Evolutionary conservation across 306 rosid species (phyloP).

Genomic region (Begonia peltatifolia): DNA sequence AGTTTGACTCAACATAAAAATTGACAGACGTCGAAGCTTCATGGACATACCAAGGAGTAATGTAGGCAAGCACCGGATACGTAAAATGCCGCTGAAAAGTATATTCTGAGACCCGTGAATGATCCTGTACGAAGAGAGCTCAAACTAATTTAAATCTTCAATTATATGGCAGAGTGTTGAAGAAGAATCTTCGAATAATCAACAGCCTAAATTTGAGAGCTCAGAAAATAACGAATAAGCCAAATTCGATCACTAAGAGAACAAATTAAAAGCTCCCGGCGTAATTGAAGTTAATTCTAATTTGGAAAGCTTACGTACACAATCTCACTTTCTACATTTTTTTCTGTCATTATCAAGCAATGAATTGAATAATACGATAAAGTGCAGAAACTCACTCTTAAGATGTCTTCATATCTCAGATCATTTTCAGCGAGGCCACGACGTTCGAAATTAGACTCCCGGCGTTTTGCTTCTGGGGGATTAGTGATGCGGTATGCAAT

Average conservation of each 20-base stretch:
- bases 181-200: conserved; percentile 1
- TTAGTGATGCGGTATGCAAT: conserved; percentile 20
- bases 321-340: neutral
- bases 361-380: neutral
- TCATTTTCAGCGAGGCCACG: conserved; percentile 33
- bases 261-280: no score
- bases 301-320: no score
- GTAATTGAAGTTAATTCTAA: no score
- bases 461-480: no score
- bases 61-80: conserved; percentile 74
- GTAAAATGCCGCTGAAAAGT: conserved; percentile 34
- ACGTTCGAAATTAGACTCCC: no score
- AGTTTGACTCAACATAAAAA: neutral
- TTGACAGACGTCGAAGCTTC: neutral
- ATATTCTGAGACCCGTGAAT: conserved; percentile 42
- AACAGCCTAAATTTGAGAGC: conserved; percentile 2
- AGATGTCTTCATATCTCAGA: conserved; percentile 38
- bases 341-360: neutral
- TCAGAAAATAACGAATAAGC: no score
- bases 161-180: neutral
- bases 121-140: conserved; percentile 35
- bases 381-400: conserved; percentile 34
- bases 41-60: conserved; percentile 75
- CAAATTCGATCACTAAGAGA: neutral
- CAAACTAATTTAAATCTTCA: conserved; percentile 1